These are phyloP conservation scores for Solanum pimpinellifolium DNA, from an alignment of 257 asterid genomes.

Conservation along the genomic window DNA sequence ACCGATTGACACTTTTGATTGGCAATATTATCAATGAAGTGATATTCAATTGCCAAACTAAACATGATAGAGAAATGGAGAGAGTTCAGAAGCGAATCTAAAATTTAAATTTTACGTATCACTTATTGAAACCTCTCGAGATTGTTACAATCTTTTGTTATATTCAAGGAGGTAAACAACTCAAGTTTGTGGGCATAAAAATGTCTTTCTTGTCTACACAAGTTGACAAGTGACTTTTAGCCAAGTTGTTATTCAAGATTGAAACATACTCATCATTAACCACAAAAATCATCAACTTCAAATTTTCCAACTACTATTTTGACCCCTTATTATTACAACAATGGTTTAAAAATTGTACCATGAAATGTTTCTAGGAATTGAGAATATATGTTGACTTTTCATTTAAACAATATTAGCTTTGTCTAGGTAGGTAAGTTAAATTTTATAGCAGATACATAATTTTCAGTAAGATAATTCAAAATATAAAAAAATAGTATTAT, in stretches of 20 bases:
- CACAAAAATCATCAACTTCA: background rate
- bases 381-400: background rate
- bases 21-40: background rate
- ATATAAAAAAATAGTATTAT: background rate
- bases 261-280: background rate
- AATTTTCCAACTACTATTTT: background rate
- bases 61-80: background rate
- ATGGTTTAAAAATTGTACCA: background rate
- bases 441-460: accelerated
- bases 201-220: conserved; percentile 9
- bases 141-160: background rate
- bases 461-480: background rate
- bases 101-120: background rate
- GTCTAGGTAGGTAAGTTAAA: background rate
- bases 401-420: background rate
- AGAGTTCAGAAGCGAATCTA: background rate
- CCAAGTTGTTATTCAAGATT: conserved; percentile 1
- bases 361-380: background rate
- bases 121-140: background rate
- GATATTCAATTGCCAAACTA: background rate
- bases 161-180: conserved; percentile 13
- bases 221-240: conserved; percentile 4
- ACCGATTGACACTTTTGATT: no score
- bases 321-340: background rate
- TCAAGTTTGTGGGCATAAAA: conserved; percentile 2